Conservation (phyloP, 768 basidiomycete genomes). For the Lactarius akahatsu region DNA sequence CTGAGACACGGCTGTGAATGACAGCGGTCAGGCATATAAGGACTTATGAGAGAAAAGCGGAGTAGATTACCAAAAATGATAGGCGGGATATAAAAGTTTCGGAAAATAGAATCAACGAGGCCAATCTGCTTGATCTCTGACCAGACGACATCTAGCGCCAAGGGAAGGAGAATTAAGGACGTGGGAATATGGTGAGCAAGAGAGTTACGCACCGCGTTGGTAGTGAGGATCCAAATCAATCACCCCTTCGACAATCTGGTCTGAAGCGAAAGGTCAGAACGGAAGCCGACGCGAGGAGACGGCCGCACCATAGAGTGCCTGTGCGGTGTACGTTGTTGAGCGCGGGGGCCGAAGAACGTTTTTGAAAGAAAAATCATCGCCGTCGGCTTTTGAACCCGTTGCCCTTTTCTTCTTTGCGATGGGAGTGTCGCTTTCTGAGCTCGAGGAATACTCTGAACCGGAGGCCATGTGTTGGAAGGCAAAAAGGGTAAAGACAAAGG, state of each 20-base stretch:
- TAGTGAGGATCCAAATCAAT: slow-evolving; percentile 66
- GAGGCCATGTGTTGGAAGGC: slow-evolving; percentile 10
- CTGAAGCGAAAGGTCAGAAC: slow-evolving; percentile 34
- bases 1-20: slow-evolving; percentile 39
- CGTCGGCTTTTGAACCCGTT: slow-evolving; percentile 31
- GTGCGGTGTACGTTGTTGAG: slow-evolving; percentile 63
- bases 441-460: slow-evolving; percentile 22
- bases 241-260: slow-evolving; percentile 44
- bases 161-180: not conserved
- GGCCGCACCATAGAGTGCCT: slow-evolving; percentile 54
- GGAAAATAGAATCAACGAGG: slow-evolving; percentile 62
- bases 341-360: slow-evolving; percentile 56
- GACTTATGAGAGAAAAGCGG: not conserved
- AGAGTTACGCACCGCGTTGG: slow-evolving; percentile 49
- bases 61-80: slow-evolving; percentile 58
- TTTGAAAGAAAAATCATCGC: slow-evolving; percentile 30
- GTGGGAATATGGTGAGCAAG: not conserved
- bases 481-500: not conserved
- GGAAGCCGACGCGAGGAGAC: not conserved
- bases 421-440: slow-evolving; percentile 21
- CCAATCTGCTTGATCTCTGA: slow-evolving; percentile 55
- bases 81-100: slow-evolving; percentile 66
- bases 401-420: slow-evolving; percentile 21
- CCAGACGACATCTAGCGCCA: slow-evolving; percentile 59
- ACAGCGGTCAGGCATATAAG: slow-evolving; percentile 4